phyloP scores from a whole-genome alignment of 192 early-diverging fungal species.

The Glomus cerebriforme region DNA sequence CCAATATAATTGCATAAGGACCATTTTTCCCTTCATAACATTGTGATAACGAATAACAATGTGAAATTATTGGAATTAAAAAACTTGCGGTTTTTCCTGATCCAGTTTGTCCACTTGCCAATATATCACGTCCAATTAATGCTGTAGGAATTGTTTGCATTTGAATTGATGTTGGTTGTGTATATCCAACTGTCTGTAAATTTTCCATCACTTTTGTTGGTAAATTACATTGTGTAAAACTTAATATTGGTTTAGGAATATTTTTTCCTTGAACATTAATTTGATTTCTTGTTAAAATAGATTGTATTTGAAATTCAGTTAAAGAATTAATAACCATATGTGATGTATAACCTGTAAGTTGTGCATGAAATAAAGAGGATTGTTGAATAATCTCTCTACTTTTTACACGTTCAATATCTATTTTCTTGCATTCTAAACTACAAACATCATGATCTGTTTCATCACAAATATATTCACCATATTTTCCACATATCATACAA shows the following conservation, averaged over 20 bases:
- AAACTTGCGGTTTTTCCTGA: slow-evolving; percentile 57
- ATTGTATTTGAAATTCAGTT: slow-evolving; percentile 12
- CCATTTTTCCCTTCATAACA: slow-evolving; percentile 32
- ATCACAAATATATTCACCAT: slow-evolving; percentile 28
- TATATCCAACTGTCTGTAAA: slow-evolving; percentile 35
- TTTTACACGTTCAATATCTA: slow-evolving; percentile 11
- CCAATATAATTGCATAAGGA: slow-evolving; percentile 50
- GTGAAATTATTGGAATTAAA: slow-evolving; percentile 49
- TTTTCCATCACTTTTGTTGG: slow-evolving; percentile 44
- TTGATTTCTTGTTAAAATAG: slow-evolving; percentile 40
- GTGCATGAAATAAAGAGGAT: slow-evolving; percentile 15
- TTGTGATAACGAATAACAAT: slow-evolving; percentile 37
- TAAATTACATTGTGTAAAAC: slow-evolving; percentile 48
- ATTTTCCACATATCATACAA: slow-evolving; percentile 4
- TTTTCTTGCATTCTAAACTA: slow-evolving; percentile 24
- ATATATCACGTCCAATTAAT: slow-evolving; percentile 51
- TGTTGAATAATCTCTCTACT: no score
- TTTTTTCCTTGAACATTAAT: slow-evolving; percentile 46
- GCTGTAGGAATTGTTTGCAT: slow-evolving; percentile 44
- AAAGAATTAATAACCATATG: slow-evolving; percentile 12
- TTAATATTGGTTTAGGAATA: slow-evolving; percentile 45
- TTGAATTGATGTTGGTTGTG: slow-evolving; percentile 38
- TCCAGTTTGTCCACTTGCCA: slow-evolving; percentile 51
- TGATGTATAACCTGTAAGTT: slow-evolving; percentile 15
- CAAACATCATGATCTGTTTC: slow-evolving; percentile 23